Base-by-base conservation (phyloP, 2,329 filamentous ascomycete genomes). In the Trichoderma gracile region DNA sequence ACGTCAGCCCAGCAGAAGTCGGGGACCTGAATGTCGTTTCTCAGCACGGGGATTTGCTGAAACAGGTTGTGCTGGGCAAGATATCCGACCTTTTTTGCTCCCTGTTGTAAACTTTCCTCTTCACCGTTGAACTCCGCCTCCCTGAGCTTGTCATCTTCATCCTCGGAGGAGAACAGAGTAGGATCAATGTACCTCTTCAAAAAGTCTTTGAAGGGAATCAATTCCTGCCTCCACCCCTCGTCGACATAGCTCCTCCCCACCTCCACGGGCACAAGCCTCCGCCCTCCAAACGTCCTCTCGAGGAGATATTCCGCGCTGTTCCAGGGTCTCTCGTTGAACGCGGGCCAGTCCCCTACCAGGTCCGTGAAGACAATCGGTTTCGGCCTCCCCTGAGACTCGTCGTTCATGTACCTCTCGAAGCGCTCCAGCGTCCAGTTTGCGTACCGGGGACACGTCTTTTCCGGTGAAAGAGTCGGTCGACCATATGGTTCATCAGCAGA, bases 21-120 rank as follows among this genome's bases (percentile, higher is more conserved):
- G 0, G 94, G 95, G 14, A 92, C 82, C 25, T 78, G 78, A 63
- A 98, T 91, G 75, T 98, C 94, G 66, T 84, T 81, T 15, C 88
- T 83, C 3, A 99, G 80, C 1, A 81, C 76, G 0, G 93, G 93
- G 14, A 99, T 89, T 73, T 98, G 95, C 0, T 82, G 77, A 70
- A 98, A 89, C 42, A 99, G 84, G 69, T 94, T 87, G 77, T 98
- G 92, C 73, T 99, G 95, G 9, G 95, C 95, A 50, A 99, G 86
- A 74, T 99, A 99, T 14, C 89, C 92, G 12, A 83, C 86, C 9
- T 65, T 66, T 17, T 14, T n/a, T 25, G 25, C 25, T 5, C 5
- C 25, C 25, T 25, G n/a, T n/a, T n/a, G n/a, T n/a, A n/a, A n/a
- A n/a, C n/a, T n/a, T n/a, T n/a, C n/a, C n/a, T n/a, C n/a, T n/a